Percentiles rank a stretch among this genome's conserved stretches.
phyloP scores from a whole-genome alignment of 129 eudicot genomes.

The Ambrosia artemisiifolia region DNA sequence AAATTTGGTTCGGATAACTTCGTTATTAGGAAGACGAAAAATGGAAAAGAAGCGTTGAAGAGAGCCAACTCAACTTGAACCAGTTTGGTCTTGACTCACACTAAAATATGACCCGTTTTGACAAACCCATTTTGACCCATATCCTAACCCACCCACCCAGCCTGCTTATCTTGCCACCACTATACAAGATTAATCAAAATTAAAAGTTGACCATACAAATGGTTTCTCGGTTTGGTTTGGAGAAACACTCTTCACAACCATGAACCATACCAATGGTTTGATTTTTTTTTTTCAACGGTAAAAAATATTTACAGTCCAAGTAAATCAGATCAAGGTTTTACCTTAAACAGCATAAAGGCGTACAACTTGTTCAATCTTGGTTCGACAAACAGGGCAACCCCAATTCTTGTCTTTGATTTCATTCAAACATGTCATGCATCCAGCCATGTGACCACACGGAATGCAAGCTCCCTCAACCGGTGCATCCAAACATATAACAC shows the following conservation, averaged over 20 bases:
- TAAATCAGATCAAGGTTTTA: constrained; percentile 12
- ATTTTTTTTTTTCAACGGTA: neutral
- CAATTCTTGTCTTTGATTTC: constrained; percentile 79
- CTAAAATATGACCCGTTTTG: neutral
- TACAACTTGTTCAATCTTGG: constrained; percentile 80
- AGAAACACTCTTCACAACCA: neutral
- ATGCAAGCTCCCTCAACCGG: constrained; percentile 94
- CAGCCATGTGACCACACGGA: constrained; percentile 99
- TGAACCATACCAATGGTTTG: neutral
- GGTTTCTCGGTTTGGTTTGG: neutral
- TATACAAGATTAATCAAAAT: neutral
- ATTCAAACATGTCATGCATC: constrained; percentile 91
- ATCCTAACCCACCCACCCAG: neutral
- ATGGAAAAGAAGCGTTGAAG: neutral
- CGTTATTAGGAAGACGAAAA: neutral
- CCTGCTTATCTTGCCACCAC: neutral
- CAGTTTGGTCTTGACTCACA: neutral
- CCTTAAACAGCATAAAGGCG: constrained; percentile 74
- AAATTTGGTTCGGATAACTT: neutral
- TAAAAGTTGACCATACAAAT: neutral
- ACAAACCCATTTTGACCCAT: neutral
- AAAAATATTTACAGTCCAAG: constrained; percentile 32
- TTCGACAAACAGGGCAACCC: constrained; percentile 96
- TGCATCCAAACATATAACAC: constrained; percentile 93
- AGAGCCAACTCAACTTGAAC: neutral